Conservation (phyloP, 768 basidiomycete species). For the Termitomyces sp. region DNA sequence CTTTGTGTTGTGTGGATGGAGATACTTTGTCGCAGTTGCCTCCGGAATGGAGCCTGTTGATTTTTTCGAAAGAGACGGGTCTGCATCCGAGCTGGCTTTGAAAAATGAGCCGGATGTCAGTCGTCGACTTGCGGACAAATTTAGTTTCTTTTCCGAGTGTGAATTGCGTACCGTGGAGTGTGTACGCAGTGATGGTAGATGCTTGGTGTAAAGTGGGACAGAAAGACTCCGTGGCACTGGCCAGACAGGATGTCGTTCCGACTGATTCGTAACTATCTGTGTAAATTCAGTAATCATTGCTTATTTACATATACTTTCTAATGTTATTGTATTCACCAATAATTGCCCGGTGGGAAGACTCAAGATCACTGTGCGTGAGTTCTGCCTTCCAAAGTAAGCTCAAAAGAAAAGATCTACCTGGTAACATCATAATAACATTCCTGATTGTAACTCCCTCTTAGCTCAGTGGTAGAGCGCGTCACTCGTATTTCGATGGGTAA, state of each 20-base stretch:
- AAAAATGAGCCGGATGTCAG: conserved; percentile 33
- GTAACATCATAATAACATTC: too few relatives aligned
- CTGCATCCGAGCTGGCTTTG: conserved; percentile 31
- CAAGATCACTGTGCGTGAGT: too few relatives aligned
- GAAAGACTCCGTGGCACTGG: too few relatives aligned
- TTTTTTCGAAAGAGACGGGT: conserved; percentile 32
- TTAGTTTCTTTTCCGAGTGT: conserved; percentile 38
- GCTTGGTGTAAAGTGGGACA: conserved; percentile 3
- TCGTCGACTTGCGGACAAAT: too few relatives aligned
- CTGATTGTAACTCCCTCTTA: neutral
- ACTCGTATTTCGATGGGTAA: neutral
- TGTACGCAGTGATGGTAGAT: too few relatives aligned
- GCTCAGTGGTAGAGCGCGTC: neutral
- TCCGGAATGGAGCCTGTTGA: conserved; percentile 16
- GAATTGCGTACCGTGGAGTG: conserved; percentile 37
- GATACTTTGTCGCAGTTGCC: too few relatives aligned
- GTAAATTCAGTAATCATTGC: neutral
- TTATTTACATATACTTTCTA: neutral
- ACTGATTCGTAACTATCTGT: too few relatives aligned
- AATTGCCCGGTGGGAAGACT: too few relatives aligned
- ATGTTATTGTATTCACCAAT: neutral
- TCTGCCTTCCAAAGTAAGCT: too few relatives aligned
- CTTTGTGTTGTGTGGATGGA: too few relatives aligned
- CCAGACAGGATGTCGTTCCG: too few relatives aligned
- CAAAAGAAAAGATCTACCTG: too few relatives aligned